Percentiles rank a stretch among this genome's conserved stretches.
Evolutionary conservation across 495 filamentous ascomycete species (phyloP).

Genomic region (Tuber borchii): DNA sequence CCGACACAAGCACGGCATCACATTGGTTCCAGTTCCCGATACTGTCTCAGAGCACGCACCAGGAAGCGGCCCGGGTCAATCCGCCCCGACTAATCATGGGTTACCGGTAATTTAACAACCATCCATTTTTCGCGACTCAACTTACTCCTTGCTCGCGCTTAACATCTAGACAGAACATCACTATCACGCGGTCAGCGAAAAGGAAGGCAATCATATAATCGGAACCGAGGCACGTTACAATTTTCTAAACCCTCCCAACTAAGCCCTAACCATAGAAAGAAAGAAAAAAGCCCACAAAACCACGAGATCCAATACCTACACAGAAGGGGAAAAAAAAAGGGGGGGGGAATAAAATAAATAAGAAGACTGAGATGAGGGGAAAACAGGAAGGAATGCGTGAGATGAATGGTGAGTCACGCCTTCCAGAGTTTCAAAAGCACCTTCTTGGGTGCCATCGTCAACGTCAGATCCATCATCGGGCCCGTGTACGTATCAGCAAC

Average conservation of each 20-base stretch:
- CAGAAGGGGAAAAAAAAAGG: not conserved
- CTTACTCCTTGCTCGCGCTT: not conserved
- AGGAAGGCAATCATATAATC: not conserved
- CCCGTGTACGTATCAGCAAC: slow-evolving; percentile 26
- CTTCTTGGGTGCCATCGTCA: slow-evolving; percentile 35
- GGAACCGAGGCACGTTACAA: not conserved
- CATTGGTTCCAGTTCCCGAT: not conserved
- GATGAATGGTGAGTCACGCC: not conserved
- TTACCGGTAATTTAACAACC: not conserved
- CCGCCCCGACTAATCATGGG: not conserved
- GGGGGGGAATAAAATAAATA: not conserved
- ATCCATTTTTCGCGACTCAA: not conserved
- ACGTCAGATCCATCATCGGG: slow-evolving; percentile 32
- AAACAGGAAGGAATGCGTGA: not conserved
- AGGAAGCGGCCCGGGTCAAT: not conserved
- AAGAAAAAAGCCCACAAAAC: not conserved
- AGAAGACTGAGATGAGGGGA: not conserved
- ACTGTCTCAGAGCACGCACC: not conserved
- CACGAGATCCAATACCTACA: not conserved
- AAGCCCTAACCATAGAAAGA: not conserved
- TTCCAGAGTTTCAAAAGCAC: slow-evolving; percentile 13
- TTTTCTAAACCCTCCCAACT: not conserved
- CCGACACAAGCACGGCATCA: not conserved
- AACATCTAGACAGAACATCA: not conserved
- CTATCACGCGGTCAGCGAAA: not conserved